Percentiles rank a stretch among this genome's conserved stretches.
Conservation (phyloP, 371 early-diverging fungal species). For the Rhizopus sp. region DNA sequence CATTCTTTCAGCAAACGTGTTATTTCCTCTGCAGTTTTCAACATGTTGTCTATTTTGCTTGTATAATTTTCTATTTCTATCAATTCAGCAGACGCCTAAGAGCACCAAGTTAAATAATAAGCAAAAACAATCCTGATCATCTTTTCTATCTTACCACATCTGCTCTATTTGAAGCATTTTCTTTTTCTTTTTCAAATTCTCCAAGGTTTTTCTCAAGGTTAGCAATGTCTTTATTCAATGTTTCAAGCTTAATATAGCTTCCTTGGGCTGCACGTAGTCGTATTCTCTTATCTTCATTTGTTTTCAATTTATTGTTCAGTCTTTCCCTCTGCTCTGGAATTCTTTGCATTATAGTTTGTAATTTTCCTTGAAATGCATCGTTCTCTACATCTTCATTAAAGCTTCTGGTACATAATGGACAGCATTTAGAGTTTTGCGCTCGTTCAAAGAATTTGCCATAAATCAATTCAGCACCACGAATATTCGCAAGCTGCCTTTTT, state of each 20-base stretch:
- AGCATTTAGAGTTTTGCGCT: slow-evolving; percentile 51
- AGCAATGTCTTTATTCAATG: slow-evolving; percentile 15
- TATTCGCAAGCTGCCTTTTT: slow-evolving; percentile 12
- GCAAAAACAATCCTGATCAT: neutral
- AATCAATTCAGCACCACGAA: slow-evolving; percentile 53
- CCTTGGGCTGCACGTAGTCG: slow-evolving; percentile 17
- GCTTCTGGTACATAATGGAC: slow-evolving; percentile 74
- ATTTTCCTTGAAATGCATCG: slow-evolving; percentile 52
- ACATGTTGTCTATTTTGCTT: slow-evolving; percentile 18
- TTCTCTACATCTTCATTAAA: slow-evolving; percentile 54
- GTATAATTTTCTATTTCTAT: slow-evolving; percentile 15
- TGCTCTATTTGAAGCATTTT: slow-evolving; percentile 1
- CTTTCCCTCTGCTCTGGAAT: slow-evolving; percentile 3
- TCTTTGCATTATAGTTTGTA: slow-evolving; percentile 20
- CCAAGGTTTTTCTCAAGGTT: slow-evolving; percentile 1
- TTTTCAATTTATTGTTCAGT: slow-evolving; percentile 41
- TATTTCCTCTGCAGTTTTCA: slow-evolving; percentile 42
- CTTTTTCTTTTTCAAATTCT: slow-evolving; percentile 4
- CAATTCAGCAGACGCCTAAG: slow-evolving; percentile 16
- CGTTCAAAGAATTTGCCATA: slow-evolving; percentile 60
- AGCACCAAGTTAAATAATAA: neutral
- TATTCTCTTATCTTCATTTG: slow-evolving; percentile 22
- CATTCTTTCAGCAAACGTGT: slow-evolving; percentile 42
- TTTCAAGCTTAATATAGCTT: slow-evolving; percentile 13
- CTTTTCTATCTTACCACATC: slow-evolving; percentile 8